These are phyloP conservation scores for Diaporthe nobilis DNA, from an alignment of 2,329 filamentous ascomycete genomes.

Conservation along the genomic window DNA sequence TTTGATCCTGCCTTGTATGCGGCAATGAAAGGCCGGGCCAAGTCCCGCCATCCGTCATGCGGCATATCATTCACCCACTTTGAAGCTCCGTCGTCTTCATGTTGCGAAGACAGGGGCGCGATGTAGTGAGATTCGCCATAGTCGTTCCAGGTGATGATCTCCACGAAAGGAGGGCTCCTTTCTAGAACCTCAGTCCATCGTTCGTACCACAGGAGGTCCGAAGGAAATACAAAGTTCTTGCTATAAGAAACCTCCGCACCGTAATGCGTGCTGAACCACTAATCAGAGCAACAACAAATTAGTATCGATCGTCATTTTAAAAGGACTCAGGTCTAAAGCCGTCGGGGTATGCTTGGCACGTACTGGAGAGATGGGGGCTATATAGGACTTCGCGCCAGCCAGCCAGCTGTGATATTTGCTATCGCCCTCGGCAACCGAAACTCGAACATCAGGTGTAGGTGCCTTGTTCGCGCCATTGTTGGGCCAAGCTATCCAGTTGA, in stretches of 20 bases:
- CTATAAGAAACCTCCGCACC: conserved; percentile 39
- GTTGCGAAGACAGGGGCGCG: conserved; percentile 38
- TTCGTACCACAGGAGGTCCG: conserved; percentile 40
- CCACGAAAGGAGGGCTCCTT: conserved; percentile 38
- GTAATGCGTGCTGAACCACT: conserved; percentile 43
- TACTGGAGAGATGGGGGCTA: conserved; percentile 42
- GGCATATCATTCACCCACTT: conserved; percentile 52
- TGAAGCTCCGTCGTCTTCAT: conserved; percentile 41
- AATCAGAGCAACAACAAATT: not conserved
- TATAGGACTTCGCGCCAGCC: conserved; percentile 45
- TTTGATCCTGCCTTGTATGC: conserved; percentile 65
- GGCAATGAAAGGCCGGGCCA: conserved; percentile 67
- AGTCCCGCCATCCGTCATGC: conserved; percentile 68
- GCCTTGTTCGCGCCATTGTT: conserved; percentile 65
- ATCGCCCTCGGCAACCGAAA: conserved; percentile 59
- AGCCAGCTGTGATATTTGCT: conserved; percentile 53
- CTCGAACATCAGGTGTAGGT: conserved; percentile 53
- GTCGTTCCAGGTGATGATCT: conserved; percentile 42
- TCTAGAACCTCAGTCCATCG: conserved; percentile 41
- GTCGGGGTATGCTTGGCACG: not conserved
- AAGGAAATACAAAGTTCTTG: conserved; percentile 42
- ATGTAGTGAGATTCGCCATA: conserved; percentile 43
- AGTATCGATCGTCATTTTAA: not conserved
- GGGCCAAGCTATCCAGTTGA: conserved; percentile 58
- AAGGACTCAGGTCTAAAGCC: not conserved